Evolutionary conservation across 768 basidiomycete genomes (phyloP).

Genomic region (Calvatia gigantea): DNA sequence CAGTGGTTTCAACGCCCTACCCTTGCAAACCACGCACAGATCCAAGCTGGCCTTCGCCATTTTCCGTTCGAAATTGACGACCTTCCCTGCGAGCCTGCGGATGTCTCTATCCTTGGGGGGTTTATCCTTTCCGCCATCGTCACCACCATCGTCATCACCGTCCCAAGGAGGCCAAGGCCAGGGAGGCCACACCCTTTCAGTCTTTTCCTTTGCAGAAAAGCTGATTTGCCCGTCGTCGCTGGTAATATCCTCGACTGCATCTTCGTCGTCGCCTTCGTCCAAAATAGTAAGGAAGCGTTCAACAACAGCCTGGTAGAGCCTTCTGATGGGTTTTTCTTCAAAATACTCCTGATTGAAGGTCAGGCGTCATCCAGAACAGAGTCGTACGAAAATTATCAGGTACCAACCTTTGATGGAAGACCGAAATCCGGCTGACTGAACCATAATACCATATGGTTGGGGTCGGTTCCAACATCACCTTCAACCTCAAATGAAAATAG

Average conservation of each 20-base stretch:
- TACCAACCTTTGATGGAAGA: slow-evolving; percentile 77
- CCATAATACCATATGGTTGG: slow-evolving; percentile 83
- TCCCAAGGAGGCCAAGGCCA: slow-evolving; percentile 90
- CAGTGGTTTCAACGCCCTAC: background rate
- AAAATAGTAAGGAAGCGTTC: slow-evolving; percentile 63
- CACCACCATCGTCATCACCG: slow-evolving; percentile 50
- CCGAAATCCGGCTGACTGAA: slow-evolving; percentile 79
- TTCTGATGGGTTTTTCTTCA: slow-evolving; percentile 65
- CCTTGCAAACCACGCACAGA: slow-evolving; percentile 41
- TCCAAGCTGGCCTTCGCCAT: slow-evolving; percentile 81
- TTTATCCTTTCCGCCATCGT: slow-evolving; percentile 39
- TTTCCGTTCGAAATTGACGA: slow-evolving; percentile 75
- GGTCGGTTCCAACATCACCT: slow-evolving; percentile 83
- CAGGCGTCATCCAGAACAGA: slow-evolving; percentile 4
- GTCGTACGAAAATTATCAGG: background rate
- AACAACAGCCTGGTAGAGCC: slow-evolving; percentile 68
- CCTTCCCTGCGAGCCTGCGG: slow-evolving; percentile 60
- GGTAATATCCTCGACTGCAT: slow-evolving; percentile 30
- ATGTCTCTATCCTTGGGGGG: slow-evolving; percentile 50
- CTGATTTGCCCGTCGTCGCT: slow-evolving; percentile 12
- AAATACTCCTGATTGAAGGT: slow-evolving; percentile 72
- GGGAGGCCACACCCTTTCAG: slow-evolving; percentile 61
- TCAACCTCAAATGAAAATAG: slow-evolving; percentile 84
- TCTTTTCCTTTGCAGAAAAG: slow-evolving; percentile 16
- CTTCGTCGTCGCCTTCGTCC: slow-evolving; percentile 49